Evolutionary conservation across 805 yeast species (phyloP), one percentile per base, ranked within the genome.

Genomic region (Saturnispora sanitii): DNA sequence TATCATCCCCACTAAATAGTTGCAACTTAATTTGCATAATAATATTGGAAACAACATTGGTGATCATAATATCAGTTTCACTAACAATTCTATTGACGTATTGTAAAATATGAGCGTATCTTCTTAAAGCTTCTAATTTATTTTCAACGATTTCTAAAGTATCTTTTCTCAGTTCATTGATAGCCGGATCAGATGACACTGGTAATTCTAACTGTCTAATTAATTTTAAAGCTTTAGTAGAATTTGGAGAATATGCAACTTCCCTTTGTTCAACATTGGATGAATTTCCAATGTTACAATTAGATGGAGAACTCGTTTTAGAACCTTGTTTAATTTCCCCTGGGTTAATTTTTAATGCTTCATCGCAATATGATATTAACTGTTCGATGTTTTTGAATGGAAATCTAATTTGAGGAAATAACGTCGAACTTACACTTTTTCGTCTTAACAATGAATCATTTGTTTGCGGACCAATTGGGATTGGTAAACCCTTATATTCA

Each of bases 81-180:
- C 70, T 73, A 40, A 84, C 82, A 37, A 87, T 77, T 50, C 77
- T 79, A 47, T 81, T 81, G 17, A 83, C 77, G 56, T 81, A 86
- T 41, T 80, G 75, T 45, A 84, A 65, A 2, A 85, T 74, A 45
- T 87, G 82, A 12, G 84, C 79, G 41, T 83, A 66, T 52, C 96
- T 66, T 15, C 75, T 65, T 16, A 86, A 69, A 0, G 83, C 70
- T 39, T 80, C 85, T 2, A 84, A 68, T 57, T 88, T 88, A 15
- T 71, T 74, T 37, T 67, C 67, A 1, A 79, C 77, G 19, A 81
- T 51, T 0, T 54, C 55, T 45, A 77, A 73, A 0, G 95, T 82
- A 51, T 87, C 95, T 15, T 68, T 74, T 1, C 80, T 71, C 19
- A 87, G 60, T 12, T 72, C 54, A 35, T 67, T 64, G 9, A 86